Base-by-base conservation (phyloP, 441 rosid species). In the Adansonia madagascariensis region DNA sequence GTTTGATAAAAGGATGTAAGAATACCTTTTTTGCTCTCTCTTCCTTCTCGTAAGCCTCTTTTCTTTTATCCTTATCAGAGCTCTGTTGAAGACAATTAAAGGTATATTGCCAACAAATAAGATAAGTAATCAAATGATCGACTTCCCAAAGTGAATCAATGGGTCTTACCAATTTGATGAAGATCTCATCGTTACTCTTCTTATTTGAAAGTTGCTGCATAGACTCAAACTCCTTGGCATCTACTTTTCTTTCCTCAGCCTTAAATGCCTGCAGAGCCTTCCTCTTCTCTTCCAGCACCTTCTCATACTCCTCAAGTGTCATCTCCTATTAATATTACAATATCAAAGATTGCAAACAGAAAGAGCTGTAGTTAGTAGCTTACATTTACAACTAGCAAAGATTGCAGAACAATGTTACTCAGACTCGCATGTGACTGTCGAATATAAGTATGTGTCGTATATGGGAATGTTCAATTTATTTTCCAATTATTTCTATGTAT, bases 291-390 rank as follows among this genome's bases (percentile, higher is more conserved):
- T 91, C 98, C 62, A 76, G 88, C 43, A 96, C 83, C 72, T 92
- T 91, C 86, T 94, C 92, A 80, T 96, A 94, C 86, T 94, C 98
- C 71, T 92, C 98, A 77, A 94, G 57, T 0, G 98, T 92, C 99
- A 96, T 95, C 80, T 92, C 94, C 99, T 92, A 60, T 73, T 60
- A 59, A 24, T 59, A 59, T 57, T 12, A 41, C 18, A 35, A 41
- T n/a, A 31, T 41, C 12, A 18, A 55, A 17, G 22, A 4, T 10
- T 73, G 39, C 31, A 35, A 47, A 39, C 6, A 35, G 22, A 17
- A 53, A 17, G 53, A 27, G 27, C 12, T 15, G 18, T 27, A 8
- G 52, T 53, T 55, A 72, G 14, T 17, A 56, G 56, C 22, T 17
- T 41, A 43, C 7, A 41, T 65, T 65, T 46, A 46, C 15, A 17